Base-by-base conservation (phyloP, 2,329 filamentous ascomycete genomes). In the Didymella keratinophila region DNA sequence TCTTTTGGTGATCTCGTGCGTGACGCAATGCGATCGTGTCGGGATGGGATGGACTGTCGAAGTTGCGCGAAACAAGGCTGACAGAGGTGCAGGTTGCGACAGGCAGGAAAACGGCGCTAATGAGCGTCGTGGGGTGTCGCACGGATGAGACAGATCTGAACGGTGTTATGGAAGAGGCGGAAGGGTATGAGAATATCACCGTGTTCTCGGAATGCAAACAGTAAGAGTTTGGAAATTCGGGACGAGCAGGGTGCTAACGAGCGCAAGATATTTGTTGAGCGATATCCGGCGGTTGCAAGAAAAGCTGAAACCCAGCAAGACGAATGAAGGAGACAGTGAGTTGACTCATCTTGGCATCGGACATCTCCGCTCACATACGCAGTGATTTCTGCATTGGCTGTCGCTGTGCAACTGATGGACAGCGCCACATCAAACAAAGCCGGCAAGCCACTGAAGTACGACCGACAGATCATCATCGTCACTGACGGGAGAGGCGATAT, bases 401-500 rank as follows among this genome's bases (percentile, higher is more conserved):
- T 98, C 48, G 95, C 92, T 0, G 87, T 95, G 32, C 86, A 93
- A 65, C 92, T 97, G 89, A 96, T 99, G 55, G 93, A 89, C 77
- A 90, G 91, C 72, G 84, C 61, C 93, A 97, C 79, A 93, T 88
- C 79, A 87, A 86, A 67, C 85, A 92, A 68, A 89, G 87, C 71
- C 36, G 73, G 73, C 28, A 74, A 73, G 16, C 65, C 66, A 12
- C 64, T 78, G 7, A 77, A 76, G 61, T 78, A 69, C 46, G 72
- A 73, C 43, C 71, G 75, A 20, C 63, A 66, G 8, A 93, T 99
- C 63, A 85, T 94, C 36, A 83, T 99, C 2, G 82, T 98, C 47
- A 98, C 95, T 0, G 90, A 97, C 77, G 95, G 89, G 0, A 84
- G 85, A 55, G 89, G 89, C 0, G 74, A 80, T 2, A 89, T 97